A percentile compares a stretch with the other conserved stretches of the same genome.
phyloP scores from a whole-genome alignment of 441 rosid genomes.

The Erodium chrysanthum region DNA sequence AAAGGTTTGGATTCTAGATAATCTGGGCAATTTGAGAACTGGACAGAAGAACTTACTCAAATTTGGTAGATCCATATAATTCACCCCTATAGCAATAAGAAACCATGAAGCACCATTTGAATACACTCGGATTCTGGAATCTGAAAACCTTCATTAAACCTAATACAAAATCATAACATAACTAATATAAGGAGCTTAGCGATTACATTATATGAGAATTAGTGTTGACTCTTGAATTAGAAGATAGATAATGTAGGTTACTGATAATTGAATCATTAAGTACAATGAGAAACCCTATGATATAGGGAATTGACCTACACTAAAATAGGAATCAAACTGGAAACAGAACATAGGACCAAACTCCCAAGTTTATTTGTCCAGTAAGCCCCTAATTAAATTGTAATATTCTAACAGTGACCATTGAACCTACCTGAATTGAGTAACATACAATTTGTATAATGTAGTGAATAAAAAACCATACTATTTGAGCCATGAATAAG shows the following conservation, averaged over 20 bases:
- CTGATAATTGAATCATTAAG: background rate
- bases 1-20: conserved; percentile 6
- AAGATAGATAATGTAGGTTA: background rate
- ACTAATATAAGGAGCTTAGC: background rate
- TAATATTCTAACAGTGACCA: background rate
- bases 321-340: too few species aligned
- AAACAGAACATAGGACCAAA: too few species aligned
- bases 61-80: background rate
- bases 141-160: conserved; percentile 1
- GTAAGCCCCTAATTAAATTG: background rate
- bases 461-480: background rate
- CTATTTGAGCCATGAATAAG: background rate
- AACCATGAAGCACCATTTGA: background rate
- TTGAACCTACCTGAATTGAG: background rate
- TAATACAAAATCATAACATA: background rate
- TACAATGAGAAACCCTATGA: background rate
- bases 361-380: background rate
- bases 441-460: background rate
- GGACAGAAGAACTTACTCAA: background rate
- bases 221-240: background rate
- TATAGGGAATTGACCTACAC: background rate
- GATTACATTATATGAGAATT: background rate
- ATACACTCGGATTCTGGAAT: background rate
- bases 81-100: background rate
- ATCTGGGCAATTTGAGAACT: conserved; percentile 3